These are phyloP conservation scores for Dillenia turbinata DNA, from an alignment of 164 flowering plant genomes.

Conservation along the genomic window DNA sequence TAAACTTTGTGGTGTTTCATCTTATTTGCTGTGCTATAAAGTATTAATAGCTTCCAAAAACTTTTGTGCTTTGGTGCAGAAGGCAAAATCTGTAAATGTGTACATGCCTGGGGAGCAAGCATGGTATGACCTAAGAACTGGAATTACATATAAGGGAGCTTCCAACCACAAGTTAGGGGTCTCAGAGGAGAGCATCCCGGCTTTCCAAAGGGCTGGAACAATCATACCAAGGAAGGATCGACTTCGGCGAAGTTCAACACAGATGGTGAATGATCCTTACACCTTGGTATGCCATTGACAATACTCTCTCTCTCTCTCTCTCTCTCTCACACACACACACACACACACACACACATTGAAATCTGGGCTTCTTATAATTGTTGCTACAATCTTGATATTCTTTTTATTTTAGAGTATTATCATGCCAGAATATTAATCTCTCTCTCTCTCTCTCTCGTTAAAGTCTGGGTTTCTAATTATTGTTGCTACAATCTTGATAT, in stretches of 20 bases:
- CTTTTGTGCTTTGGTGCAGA: conserved; percentile 26
- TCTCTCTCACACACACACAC: too few species aligned
- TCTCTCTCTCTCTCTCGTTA: too few species aligned
- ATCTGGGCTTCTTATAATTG: too few species aligned
- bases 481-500: too few species aligned
- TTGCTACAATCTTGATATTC: too few species aligned
- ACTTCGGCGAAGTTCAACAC: conserved; percentile 86
- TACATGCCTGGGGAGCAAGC: conserved; percentile 80
- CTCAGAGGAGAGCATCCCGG: conserved; percentile 73
- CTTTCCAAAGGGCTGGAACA: conserved; percentile 90
- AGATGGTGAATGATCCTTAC: conserved; percentile 93
- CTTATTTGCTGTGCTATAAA: neutral
- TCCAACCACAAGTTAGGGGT: conserved; percentile 60
- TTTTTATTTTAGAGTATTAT: too few species aligned
- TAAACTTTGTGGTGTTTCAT: conserved; percentile 1
- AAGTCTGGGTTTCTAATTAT: too few species aligned
- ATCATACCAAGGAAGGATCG: conserved; percentile 92
- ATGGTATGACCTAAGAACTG: conserved; percentile 91
- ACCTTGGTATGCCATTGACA: conserved; percentile 71
- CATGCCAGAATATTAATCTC: too few species aligned
- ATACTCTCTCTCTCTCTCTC: neutral
- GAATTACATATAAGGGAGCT: conserved; percentile 68
- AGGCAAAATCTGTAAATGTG: conserved; percentile 70
- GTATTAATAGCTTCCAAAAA: too few species aligned
- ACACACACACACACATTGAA: too few species aligned